Conservation (phyloP, 2,329 filamentous ascomycete genomes). For the Ramularia endophylla region DNA sequence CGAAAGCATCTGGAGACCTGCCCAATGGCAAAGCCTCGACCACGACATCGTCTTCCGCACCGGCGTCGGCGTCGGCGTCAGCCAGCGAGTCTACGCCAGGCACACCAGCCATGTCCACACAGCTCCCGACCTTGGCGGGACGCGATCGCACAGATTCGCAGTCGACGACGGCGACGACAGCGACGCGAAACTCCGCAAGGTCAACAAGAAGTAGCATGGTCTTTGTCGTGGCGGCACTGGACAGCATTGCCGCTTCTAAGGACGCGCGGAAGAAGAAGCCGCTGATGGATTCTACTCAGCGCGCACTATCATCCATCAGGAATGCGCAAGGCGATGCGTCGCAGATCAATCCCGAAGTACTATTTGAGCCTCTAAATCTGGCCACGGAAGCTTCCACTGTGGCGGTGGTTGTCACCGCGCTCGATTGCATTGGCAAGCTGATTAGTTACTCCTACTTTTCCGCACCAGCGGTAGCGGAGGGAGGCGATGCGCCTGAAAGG, state of each 20-base stretch:
- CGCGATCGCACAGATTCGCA: slow-evolving; percentile 55
- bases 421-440: slow-evolving; percentile 98
- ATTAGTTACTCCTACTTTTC: slow-evolving; percentile 99
- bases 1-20: background rate
- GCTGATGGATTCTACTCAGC: slow-evolving; percentile 72
- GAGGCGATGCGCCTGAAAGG: slow-evolving; percentile 13
- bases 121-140: slow-evolving; percentile 7
- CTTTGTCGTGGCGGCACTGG: slow-evolving; percentile 89
- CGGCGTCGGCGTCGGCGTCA: slow-evolving; percentile 14
- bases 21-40: slow-evolving; percentile 3
- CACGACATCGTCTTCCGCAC: slow-evolving; percentile 3
- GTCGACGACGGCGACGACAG: slow-evolving; percentile 48
- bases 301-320: slow-evolving; percentile 79
- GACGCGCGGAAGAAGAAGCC: slow-evolving; percentile 84
- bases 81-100: slow-evolving; percentile 14
- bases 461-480: slow-evolving; percentile 47
- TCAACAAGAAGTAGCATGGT: slow-evolving; percentile 86
- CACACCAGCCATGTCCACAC: slow-evolving; percentile 12
- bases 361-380: slow-evolving; percentile 85
- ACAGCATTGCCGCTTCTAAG: slow-evolving; percentile 85
- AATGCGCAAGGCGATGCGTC: slow-evolving; percentile 63
- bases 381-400: slow-evolving; percentile 83
- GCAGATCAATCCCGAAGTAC: slow-evolving; percentile 80
- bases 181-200: slow-evolving; percentile 39
- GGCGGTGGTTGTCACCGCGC: slow-evolving; percentile 77